These are phyloP conservation scores for Penicillium sp. DNA, from an alignment of 2,329 filamentous ascomycete genomes.

Conservation along the genomic window DNA sequence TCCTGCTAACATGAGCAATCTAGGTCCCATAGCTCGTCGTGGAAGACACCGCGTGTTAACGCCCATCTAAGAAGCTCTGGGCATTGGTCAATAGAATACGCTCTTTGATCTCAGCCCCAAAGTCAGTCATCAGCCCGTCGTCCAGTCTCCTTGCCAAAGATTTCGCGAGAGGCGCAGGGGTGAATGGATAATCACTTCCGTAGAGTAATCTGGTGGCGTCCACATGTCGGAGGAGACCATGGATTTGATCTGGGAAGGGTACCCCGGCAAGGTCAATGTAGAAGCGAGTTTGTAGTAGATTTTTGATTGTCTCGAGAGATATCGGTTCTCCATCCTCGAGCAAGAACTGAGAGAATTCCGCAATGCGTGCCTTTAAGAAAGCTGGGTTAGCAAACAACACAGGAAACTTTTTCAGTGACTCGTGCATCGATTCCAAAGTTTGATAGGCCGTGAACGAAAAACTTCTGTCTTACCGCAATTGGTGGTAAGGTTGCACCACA, in stretches of 20 bases:
- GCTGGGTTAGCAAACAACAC: neutral
- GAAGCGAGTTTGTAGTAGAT: conserved; percentile 43
- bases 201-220: conserved; percentile 53
- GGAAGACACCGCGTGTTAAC: neutral
- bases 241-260: conserved; percentile 55
- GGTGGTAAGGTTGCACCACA: conserved; percentile 40
- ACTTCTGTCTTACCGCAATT: conserved; percentile 8
- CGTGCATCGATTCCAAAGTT: neutral
- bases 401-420: neutral
- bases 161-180: conserved; percentile 35
- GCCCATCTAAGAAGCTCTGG: conserved; percentile 6
- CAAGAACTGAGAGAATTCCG: conserved; percentile 22
- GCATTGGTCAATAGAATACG: conserved; percentile 19
- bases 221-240: conserved; percentile 51
- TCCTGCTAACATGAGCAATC: neutral
- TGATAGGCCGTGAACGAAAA: neutral
- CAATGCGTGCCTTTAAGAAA: conserved; percentile 20
- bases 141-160: conserved; percentile 49
- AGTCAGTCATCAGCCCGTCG: conserved; percentile 31
- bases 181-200: conserved; percentile 59
- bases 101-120: conserved; percentile 10
- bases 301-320: conserved; percentile 18
- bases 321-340: conserved; percentile 7
- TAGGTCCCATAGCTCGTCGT: neutral
- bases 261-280: conserved; percentile 59